Evolutionary conservation across 768 basidiomycete species (phyloP).

Genomic region (Suillus weaverae): DNA sequence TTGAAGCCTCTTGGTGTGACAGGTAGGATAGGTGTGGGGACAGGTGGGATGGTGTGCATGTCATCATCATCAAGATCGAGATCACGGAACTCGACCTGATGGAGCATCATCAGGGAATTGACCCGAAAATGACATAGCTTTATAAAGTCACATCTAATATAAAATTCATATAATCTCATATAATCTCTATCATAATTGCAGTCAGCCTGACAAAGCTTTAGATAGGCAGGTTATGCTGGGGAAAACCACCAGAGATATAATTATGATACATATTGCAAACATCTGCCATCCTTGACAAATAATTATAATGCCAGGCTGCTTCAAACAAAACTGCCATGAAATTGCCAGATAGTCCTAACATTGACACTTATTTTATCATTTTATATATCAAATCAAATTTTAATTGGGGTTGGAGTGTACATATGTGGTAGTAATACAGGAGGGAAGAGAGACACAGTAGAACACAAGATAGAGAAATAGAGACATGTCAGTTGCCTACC

Average conservation of each 20-base stretch:
- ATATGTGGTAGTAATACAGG: neutral
- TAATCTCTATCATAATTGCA: neutral
- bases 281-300: neutral
- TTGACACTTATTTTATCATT: neutral
- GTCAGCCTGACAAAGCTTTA: neutral
- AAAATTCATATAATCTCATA: neutral
- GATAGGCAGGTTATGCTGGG: neutral
- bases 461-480: neutral
- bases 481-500: neutral
- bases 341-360: neutral
- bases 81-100: too few species aligned
- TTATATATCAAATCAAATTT: neutral
- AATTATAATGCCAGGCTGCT: neutral
- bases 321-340: neutral
- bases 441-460: neutral
- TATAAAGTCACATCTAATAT: too few species aligned
- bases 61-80: too few species aligned
- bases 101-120: too few species aligned
- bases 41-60: too few species aligned
- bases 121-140: too few species aligned
- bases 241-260: neutral
- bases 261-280: neutral
- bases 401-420: neutral
- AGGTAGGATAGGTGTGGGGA: too few species aligned
- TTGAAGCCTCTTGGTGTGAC: too few species aligned